phyloP scores from a whole-genome alignment of 805 yeast species.

The Lipomyces chichibuensis region DNA sequence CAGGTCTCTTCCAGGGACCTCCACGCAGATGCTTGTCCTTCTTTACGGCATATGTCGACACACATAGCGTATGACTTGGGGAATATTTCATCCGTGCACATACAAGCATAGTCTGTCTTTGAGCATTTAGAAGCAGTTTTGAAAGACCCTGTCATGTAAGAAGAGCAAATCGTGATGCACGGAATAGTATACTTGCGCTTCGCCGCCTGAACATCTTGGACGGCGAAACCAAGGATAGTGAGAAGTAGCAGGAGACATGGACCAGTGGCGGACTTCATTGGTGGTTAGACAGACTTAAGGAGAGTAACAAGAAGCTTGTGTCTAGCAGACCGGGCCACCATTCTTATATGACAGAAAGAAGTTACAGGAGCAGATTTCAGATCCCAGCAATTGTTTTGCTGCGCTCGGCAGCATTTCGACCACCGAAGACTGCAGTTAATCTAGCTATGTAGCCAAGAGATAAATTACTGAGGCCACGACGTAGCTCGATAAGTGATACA shows the following conservation, averaged over 20 bases:
- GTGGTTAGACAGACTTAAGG: background rate
- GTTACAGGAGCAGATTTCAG: background rate
- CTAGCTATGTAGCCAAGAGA: too few species aligned
- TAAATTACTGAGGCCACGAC: too few species aligned
- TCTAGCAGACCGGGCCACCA: background rate
- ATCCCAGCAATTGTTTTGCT: too few species aligned
- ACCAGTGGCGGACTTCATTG: background rate
- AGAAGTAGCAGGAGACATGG: background rate
- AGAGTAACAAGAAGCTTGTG: too few species aligned
- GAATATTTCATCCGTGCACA: conserved; percentile 16
- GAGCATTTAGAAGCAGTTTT: conserved; percentile 8
- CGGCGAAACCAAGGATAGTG: background rate
- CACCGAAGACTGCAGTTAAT: too few species aligned
- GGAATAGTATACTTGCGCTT: background rate
- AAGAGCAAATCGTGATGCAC: conserved; percentile 1
- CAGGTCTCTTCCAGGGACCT: conserved; percentile 12
- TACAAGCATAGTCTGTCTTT: conserved; percentile 15
- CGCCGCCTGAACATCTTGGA: background rate
- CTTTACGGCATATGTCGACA: conserved; percentile 13
- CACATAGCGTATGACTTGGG: conserved; percentile 26
- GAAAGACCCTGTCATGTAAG: conserved; percentile 2
- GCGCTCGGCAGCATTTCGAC: too few species aligned
- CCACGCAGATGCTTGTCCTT: conserved; percentile 12
- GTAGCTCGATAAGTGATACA: too few species aligned
- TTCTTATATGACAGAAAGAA: background rate